Percentiles rank a stretch among this genome's conserved stretches.
phyloP scores from a whole-genome alignment of 805 yeast genomes.

The Candida palmyrensis region DNA sequence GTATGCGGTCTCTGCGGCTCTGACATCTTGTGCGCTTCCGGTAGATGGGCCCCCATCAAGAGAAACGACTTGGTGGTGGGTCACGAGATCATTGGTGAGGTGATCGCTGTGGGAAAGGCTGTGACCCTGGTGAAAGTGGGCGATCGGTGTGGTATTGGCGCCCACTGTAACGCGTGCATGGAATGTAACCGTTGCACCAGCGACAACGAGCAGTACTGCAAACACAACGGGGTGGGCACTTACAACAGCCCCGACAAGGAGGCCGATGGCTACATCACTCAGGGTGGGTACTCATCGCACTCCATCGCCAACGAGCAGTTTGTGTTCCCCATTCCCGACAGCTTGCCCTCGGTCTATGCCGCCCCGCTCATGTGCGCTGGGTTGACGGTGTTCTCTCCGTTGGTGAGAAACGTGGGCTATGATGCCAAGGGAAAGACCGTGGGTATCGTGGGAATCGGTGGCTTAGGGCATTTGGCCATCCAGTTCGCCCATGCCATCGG shows the following conservation, averaged over 20 bases:
- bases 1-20: slow-evolving; percentile 50
- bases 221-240: slow-evolving; percentile 10
- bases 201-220: slow-evolving; percentile 35
- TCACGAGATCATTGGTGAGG: slow-evolving; percentile 62
- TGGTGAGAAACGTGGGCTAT: slow-evolving; percentile 35
- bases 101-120: slow-evolving; percentile 53
- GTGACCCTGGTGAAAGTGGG: slow-evolving; percentile 54
- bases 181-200: slow-evolving; percentile 45
- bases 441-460: slow-evolving; percentile 55
- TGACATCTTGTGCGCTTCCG: slow-evolving; percentile 46
- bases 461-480: slow-evolving; percentile 53
- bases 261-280: slow-evolving; percentile 46
- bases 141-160: slow-evolving; percentile 79
- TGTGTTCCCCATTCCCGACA: slow-evolving; percentile 57
- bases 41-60: slow-evolving; percentile 40
- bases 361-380: slow-evolving; percentile 82
- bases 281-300: slow-evolving; percentile 70
- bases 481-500: slow-evolving; percentile 57
- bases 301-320: slow-evolving; percentile 60
- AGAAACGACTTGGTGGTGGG: slow-evolving; percentile 48
- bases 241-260: slow-evolving; percentile 13
- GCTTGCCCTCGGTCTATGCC: slow-evolving; percentile 42
- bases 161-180: slow-evolving; percentile 57
- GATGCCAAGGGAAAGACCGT: slow-evolving; percentile 45
- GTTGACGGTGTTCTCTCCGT: slow-evolving; percentile 64